A percentile compares a stretch with the other conserved stretches of the same genome.
Evolutionary conservation across 2,329 filamentous ascomycete genomes (phyloP).

Genomic region (Diplodia sapinea): DNA sequence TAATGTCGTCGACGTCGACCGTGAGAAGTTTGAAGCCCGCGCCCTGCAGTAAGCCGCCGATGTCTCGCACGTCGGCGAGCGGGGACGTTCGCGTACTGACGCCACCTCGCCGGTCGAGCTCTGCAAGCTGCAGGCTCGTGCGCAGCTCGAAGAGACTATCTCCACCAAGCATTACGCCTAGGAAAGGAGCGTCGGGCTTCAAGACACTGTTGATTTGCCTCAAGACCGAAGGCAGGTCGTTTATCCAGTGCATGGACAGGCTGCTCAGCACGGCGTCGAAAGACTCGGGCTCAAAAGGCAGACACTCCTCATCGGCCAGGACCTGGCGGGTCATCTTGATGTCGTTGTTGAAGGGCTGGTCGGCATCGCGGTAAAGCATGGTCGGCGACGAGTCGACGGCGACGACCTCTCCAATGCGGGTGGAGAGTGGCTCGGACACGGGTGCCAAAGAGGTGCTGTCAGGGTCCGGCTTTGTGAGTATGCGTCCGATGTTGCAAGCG

Average conservation of each 20-base stretch:
- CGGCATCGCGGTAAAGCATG: conserved; percentile 80
- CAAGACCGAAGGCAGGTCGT: conserved; percentile 86
- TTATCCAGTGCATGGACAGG: conserved; percentile 94
- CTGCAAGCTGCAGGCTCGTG: conserved; percentile 89
- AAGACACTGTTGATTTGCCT: conserved; percentile 84
- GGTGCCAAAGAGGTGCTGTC: conserved; percentile 69
- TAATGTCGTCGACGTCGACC: conserved; percentile 95
- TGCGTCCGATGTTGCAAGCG: conserved; percentile 89
- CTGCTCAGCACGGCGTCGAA: conserved; percentile 93
- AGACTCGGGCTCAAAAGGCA: conserved; percentile 75
- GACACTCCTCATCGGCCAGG: conserved; percentile 72
- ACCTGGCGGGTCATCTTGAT: conserved; percentile 77
- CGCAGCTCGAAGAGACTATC: conserved; percentile 93
- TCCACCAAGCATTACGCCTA: conserved; percentile 95
- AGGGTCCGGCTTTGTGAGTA: conserved; percentile 67
- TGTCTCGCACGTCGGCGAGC: conserved; percentile 86
- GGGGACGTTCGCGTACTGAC: conserved; percentile 91
- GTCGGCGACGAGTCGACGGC: conserved; percentile 81
- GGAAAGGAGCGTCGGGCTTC: conserved; percentile 88
- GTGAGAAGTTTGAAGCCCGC: conserved; percentile 96
- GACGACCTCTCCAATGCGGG: conserved; percentile 74
- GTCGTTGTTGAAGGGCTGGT: conserved; percentile 74
- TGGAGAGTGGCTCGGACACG: conserved; percentile 69
- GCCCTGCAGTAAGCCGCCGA: conserved; percentile 83
- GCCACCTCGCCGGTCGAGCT: conserved; percentile 88